Evolutionary conservation across 2,329 filamentous ascomycete genomes (phyloP), one percentile per base, ranked within the genome.

Genomic region (Aspergillus latus): DNA sequence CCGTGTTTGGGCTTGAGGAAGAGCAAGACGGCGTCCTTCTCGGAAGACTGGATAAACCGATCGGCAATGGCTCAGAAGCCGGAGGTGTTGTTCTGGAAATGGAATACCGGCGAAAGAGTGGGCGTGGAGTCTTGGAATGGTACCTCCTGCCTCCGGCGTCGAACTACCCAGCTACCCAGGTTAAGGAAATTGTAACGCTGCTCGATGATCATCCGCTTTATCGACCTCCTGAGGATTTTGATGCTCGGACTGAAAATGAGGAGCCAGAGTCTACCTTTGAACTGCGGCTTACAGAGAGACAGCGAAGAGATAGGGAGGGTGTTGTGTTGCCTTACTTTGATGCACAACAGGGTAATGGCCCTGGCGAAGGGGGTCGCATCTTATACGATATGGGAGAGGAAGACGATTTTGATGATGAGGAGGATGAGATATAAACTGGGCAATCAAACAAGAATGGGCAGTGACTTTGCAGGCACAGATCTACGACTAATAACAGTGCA

Each of bases 321-420:
- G 90, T 99, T 7, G 89, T 97, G 42, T 72, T 97, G 72, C 94
- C 94, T 13, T 97, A 99, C 72, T 97, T 95, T 74, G 94, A 99
- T 78, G 94, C 94, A 26, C 94, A 99, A 80, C 90, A 86, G 52
- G 88, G 73, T 11, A 73, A 78, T 56, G 84, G 82, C 4, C 78
- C 84, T 0, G 92, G 92, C 0, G 91, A 96, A 66, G 93, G 94
- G 4, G 94, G 94, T 0, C 83, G 93, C 59, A 99, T 99, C 62
- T 70, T 99, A 67, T 99, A 99, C 72, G 93, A 97, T 65, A 96
- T 97, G 89, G 93, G 92, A 1, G 84, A 86, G 60, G 94, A 97
- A 76, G 94, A 99, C 74, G 92, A 97, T 71, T 97, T 97, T 76
- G 92, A 96, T 65, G 92, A 96, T 57, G 92, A 96, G 68, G 92